Evolutionary conservation across 768 basidiomycete species (phyloP).

Genomic region (Lyophyllum atratum): DNA sequence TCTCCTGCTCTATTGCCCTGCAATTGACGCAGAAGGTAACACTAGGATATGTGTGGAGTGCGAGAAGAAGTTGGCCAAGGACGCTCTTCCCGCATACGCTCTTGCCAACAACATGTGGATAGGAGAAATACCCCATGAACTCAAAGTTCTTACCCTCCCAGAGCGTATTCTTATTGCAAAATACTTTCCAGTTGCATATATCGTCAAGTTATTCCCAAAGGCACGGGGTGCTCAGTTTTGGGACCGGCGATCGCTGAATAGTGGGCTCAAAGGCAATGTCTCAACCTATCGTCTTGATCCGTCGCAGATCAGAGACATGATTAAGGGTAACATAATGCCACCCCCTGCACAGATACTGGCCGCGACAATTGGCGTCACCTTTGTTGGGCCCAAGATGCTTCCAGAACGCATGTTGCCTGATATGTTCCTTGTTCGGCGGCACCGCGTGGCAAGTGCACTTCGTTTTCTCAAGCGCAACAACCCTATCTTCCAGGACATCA

Average conservation of each 20-base stretch:
- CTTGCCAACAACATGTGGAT: conserved; percentile 45
- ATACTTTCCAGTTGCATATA: conserved; percentile 31
- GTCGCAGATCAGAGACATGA: conserved; percentile 20
- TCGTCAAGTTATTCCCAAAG: conserved; percentile 40
- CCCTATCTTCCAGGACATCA: conserved; percentile 23
- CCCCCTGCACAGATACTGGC: conserved; percentile 22
- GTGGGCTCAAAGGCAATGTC: conserved; percentile 34
- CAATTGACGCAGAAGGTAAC: background rate
- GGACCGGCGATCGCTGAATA: conserved; percentile 13
- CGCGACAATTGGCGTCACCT: conserved; percentile 30
- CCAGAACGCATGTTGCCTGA: conserved; percentile 19
- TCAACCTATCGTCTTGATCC: conserved; percentile 28
- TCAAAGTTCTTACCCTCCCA: conserved; percentile 29
- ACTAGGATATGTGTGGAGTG: conserved; percentile 12
- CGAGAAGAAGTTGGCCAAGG: background rate
- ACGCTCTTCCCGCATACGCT: conserved; percentile 17
- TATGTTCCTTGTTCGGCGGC: conserved; percentile 25
- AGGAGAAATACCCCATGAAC: conserved; percentile 28
- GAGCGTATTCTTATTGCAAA: conserved; percentile 36
- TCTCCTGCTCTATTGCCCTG: background rate
- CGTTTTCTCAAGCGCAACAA: conserved; percentile 35
- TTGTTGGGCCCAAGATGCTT: conserved; percentile 24
- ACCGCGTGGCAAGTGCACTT: conserved; percentile 24
- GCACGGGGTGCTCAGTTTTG: conserved; percentile 6
- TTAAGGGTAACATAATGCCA: conserved; percentile 27